A percentile compares a stretch with the other conserved stretches of the same genome.
Conservation (phyloP, 176 grass and related monocot genomes). For the Metroxylon sagu region DNA sequence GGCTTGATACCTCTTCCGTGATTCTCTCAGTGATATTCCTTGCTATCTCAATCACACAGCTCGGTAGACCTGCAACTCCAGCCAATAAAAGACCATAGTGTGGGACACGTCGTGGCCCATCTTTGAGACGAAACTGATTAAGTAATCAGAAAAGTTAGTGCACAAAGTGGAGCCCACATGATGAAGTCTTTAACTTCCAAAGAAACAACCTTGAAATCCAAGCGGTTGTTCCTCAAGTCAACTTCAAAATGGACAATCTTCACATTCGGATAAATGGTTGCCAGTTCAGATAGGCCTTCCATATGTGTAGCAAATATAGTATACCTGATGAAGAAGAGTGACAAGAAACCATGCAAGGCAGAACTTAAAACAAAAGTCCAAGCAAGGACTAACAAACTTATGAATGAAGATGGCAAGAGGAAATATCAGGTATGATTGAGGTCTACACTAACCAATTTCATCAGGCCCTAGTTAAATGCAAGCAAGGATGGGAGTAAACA, state of each 20-base stretch:
- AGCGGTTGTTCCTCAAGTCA: slow-evolving; percentile 60
- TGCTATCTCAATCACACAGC: slow-evolving; percentile 56
- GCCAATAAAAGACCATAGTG: slow-evolving; percentile 88
- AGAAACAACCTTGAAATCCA: slow-evolving; percentile 78
- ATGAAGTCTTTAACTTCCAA: background rate
- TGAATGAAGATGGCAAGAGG: too few relatives aligned
- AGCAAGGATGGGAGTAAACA: too few relatives aligned
- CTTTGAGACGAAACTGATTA: slow-evolving; percentile 62
- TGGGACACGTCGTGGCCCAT: slow-evolving; percentile 53
- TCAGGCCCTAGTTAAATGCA: too few relatives aligned
- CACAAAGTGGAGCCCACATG: background rate
- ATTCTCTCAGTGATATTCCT: slow-evolving; percentile 61
- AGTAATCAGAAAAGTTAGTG: background rate
- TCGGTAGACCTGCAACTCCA: slow-evolving; percentile 72
- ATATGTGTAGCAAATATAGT: slow-evolving; percentile 93
- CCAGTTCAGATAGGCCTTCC: slow-evolving; percentile 84
- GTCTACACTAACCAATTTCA: too few relatives aligned
- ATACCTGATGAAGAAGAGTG: slow-evolving; percentile 38
- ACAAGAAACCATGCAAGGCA: too few relatives aligned
- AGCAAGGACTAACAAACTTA: too few relatives aligned
- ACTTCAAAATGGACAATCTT: slow-evolving; percentile 95
- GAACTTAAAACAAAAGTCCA: too few relatives aligned
- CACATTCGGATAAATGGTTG: slow-evolving; percentile 89
- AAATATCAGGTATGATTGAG: too few relatives aligned
- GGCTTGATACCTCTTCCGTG: slow-evolving; percentile 54